Base-by-base conservation (phyloP, 225 moss, liverwort and hornwort genomes). In the Pseudoscleropodium purum region DNA sequence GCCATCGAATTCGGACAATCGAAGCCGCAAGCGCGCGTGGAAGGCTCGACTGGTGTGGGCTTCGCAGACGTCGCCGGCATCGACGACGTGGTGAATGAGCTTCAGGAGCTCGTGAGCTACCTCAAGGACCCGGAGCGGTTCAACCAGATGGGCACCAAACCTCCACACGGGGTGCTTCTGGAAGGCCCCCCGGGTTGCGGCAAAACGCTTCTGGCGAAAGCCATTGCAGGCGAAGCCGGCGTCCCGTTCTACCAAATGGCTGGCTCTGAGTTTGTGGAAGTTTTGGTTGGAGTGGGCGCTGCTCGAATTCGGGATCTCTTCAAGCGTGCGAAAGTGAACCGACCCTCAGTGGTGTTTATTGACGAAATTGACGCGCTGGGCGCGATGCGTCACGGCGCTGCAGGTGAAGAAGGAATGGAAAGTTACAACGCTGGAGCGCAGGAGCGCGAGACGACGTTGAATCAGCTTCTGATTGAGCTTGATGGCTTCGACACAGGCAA, bases 241-340 rank as follows among this genome's bases (percentile, higher is more conserved):
- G 99, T 99, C 30, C 99, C 99, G 37, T 99, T 99, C 77, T 99
- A 99, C 89, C 99, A 97, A 92, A 99, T 99, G 99, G 99, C 99
- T 27, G 99, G 99, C 69, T 99, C 99, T 34, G 99, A 99, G 83
- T 99, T 99, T 76, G 99, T 99, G 34, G 99, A 99, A 93, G 99
- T 99, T 56, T 89, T 99, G 25, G 99, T 99, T 11, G 99, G 99
- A 87, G 99, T 99, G 29, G 99, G 99, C 70, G 99, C 99, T 45
- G 99, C 99, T 43, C 97, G 99, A 66, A 93, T 99, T 85, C 96
- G 99, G 26, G 99, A 99, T 88, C 96, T 99, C 47, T 99, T 99
- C 90, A 99, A 99, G 92, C 96, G 99, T 84, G 99, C 99, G 18
- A 99, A 99, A 94, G 99, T 99, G 33, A 99, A 99, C 83, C 89